Base-by-base conservation (phyloP, 257 asterid genomes). In the Solanum ossicruentum region DNA sequence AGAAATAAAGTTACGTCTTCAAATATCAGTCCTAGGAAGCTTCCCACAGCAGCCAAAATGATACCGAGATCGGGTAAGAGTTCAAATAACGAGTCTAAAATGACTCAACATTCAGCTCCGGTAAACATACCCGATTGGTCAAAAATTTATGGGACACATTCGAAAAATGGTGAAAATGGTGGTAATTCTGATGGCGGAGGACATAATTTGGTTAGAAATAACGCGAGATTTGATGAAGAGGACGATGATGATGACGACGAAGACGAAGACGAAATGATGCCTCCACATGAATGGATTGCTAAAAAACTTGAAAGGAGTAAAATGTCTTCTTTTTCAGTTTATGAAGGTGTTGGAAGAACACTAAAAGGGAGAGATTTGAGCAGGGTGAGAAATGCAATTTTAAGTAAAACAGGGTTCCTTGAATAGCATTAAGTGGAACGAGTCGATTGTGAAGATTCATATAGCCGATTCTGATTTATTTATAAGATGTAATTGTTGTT, bases 341-440 rank as follows among this genome's bases (percentile, higher is more conserved):
- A 90, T 57, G 97, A 93, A 90, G 97, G 97, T 1, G 89, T 85
- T 69, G 97, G 97, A 65, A 90, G 97, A 49, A 93, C 93, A 16
- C 90, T 93, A 7, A 93, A 93, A 84, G 97, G 97, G 28, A 92
- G 95, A 84, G 97, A 92, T 78, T 86, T 91, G 15, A 92, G 92
- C 82, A 85, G 89, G 86, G 92, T 93, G 10, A 89, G 97, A 86
- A 91, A 92, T 87, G 89, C 92, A 39, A 91, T 93, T 6, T 85
- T 93, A 66, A 86, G 92, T 66, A 91, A 83, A 89, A 93, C 97
- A 5, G 97, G 97, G 5, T 93, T 93, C 89, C 94, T 93, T 84
- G 96, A 93, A 87, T 88, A 83, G 10, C 26, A 26, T 77, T 26
- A 15, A 10, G 23, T 15, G 5, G 10, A 51, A 47, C 1, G 21